Evolutionary conservation across 495 filamentous ascomycete genomes (phyloP).

Genomic region (Tuber umbilicatum): DNA sequence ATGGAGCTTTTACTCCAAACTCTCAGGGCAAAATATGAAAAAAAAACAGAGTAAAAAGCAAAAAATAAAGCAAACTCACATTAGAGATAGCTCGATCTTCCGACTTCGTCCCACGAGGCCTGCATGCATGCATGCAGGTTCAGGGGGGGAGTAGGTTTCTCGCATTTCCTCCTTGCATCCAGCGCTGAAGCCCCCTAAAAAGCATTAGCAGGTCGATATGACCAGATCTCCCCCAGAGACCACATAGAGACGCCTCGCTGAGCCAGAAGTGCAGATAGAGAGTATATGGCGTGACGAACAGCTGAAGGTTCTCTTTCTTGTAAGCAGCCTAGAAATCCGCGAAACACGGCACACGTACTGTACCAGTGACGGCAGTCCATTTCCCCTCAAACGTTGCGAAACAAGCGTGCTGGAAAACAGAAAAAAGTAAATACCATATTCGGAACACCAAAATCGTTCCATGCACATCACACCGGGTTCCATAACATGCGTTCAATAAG

Average conservation of each 20-base stretch:
- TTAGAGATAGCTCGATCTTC: not conserved
- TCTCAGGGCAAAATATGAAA: constrained; percentile 1
- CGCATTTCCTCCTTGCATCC: not conserved
- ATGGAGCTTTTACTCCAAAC: not conserved
- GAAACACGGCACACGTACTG: not conserved
- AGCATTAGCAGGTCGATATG: not conserved
- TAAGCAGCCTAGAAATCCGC: not conserved
- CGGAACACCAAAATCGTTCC: not conserved
- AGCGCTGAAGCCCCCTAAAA: not conserved
- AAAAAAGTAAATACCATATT: not conserved
- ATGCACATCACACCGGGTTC: not conserved
- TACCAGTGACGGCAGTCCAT: not conserved
- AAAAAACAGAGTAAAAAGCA: not conserved
- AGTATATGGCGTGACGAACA: not conserved
- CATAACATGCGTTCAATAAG: not conserved
- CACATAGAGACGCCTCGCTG: not conserved
- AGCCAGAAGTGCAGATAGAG: not conserved
- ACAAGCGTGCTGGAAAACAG: not conserved
- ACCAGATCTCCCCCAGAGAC: not conserved
- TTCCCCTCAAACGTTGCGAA: not conserved
- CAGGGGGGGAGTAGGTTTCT: not conserved
- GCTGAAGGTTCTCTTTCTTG: not conserved
- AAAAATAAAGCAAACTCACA: not conserved
- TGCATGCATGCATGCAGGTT: constrained; percentile 2
- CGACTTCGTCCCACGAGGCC: constrained; percentile 2